Percentiles rank a stretch among this genome's conserved stretches.
These are phyloP conservation scores for Septoria petroselini DNA, from an alignment of 2,329 filamentous ascomycete genomes.

Conservation along the genomic window DNA sequence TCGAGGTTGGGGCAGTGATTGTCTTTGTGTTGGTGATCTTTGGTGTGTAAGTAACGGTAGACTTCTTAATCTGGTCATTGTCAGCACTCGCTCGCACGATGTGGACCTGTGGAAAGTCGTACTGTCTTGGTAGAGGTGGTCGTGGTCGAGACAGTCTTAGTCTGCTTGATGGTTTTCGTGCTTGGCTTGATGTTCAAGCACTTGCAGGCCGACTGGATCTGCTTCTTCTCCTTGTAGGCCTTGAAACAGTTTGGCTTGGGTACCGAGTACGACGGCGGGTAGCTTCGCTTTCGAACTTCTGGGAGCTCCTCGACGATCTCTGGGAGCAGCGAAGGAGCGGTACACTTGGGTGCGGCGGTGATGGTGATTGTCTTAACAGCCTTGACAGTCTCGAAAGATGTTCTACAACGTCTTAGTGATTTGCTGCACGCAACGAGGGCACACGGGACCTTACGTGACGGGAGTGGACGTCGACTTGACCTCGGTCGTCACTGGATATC, in stretches of 20 bases:
- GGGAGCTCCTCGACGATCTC: not conserved
- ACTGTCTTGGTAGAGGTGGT: conserved; percentile 3
- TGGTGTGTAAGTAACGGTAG: not conserved
- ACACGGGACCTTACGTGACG: not conserved
- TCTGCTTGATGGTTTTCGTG: not conserved
- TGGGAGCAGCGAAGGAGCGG: not conserved
- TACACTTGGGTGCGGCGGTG: not conserved
- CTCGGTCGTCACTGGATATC: not conserved
- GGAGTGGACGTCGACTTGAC: not conserved
- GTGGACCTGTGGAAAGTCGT: not conserved
- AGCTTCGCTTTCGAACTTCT: not conserved
- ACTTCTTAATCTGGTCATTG: not conserved
- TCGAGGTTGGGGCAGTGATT: not conserved
- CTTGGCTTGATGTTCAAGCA: not conserved
- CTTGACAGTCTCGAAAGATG: not conserved
- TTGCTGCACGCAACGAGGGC: too few relatives aligned
- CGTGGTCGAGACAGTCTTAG: not conserved
- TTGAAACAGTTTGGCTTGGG: conserved; percentile 4
- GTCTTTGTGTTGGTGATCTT: not conserved
- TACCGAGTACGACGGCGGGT: not conserved
- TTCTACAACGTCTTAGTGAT: not conserved
- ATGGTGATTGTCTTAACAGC: not conserved
- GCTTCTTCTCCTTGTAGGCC: not conserved
- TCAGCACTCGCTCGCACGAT: too few relatives aligned
- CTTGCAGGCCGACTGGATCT: conserved; percentile 8